Percentiles rank a stretch among this genome's conserved stretches.
phyloP scores from a whole-genome alignment of 2,329 filamentous ascomycete species.

The Thyridium curvatum region DNA sequence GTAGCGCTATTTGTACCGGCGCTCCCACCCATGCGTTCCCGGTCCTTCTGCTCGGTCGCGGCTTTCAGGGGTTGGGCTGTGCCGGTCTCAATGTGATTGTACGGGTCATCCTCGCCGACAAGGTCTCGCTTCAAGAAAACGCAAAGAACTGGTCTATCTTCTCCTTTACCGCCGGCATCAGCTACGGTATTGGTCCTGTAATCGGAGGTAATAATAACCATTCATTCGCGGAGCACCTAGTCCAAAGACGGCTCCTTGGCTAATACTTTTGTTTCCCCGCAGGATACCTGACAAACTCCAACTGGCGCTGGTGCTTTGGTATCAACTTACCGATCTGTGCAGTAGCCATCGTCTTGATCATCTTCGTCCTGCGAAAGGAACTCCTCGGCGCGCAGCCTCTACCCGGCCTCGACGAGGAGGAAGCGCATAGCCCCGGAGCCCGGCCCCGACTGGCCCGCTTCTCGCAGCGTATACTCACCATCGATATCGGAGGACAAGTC shows the following conservation, averaged over 20 bases:
- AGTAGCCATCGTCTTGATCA: slow-evolving; percentile 44
- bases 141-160: slow-evolving; percentile 57
- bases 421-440: slow-evolving; percentile 11
- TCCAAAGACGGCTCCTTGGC: too few relatives aligned
- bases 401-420: slow-evolving; percentile 34
- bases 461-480: slow-evolving; percentile 39
- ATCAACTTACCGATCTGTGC: slow-evolving; percentile 53
- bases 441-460: slow-evolving; percentile 19
- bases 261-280: not conserved
- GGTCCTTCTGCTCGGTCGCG: slow-evolving; percentile 55
- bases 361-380: slow-evolving; percentile 51
- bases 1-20: slow-evolving; percentile 54
- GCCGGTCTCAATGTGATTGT: slow-evolving; percentile 56
- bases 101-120: slow-evolving; percentile 56
- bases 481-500: slow-evolving; percentile 51
- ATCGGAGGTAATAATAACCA: slow-evolving; percentile 44
- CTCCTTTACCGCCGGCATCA: slow-evolving; percentile 50
- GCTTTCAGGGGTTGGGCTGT: slow-evolving; percentile 54
- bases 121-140: slow-evolving; percentile 54
- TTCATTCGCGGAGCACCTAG: too few relatives aligned
- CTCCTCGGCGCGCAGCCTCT: slow-evolving; percentile 47
- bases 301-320: slow-evolving; percentile 64
- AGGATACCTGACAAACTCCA: slow-evolving; percentile 47
- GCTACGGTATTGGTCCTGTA: slow-evolving; percentile 54
- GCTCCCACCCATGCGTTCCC: slow-evolving; percentile 47